These are phyloP conservation scores for Trichothecium sympodiale DNA, from an alignment of 2,329 filamentous ascomycete species.

Conservation along the genomic window DNA sequence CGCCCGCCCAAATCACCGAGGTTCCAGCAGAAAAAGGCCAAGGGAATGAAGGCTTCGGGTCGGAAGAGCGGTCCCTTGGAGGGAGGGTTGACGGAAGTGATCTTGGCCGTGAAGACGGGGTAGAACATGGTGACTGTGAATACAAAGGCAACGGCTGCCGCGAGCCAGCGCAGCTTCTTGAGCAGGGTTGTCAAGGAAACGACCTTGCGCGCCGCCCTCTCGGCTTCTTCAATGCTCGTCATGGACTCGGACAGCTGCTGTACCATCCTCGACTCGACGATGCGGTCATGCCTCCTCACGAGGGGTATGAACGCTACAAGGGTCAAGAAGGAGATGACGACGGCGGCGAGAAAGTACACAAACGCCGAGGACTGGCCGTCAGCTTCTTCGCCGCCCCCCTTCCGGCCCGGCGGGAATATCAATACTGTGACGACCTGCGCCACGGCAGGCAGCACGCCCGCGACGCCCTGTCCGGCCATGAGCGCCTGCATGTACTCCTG, in stretches of 20 bases:
- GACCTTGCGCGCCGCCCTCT: constrained; percentile 36
- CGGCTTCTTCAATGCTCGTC: constrained; percentile 39
- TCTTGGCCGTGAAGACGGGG: constrained; percentile 76
- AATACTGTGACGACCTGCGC: constrained; percentile 81
- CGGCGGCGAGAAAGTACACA: constrained; percentile 83
- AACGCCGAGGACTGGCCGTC: constrained; percentile 53
- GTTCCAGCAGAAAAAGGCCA: constrained; percentile 92
- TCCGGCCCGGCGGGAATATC: constrained; percentile 29
- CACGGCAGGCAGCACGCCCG: constrained; percentile 78
- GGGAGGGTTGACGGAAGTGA: constrained; percentile 28
- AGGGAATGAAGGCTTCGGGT: constrained; percentile 72
- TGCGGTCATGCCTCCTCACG: constrained; percentile 45
- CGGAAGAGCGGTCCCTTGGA: constrained; percentile 47
- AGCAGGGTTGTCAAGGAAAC: constrained; percentile 54
- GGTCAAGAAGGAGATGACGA: constrained; percentile 58
- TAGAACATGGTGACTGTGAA: constrained; percentile 89
- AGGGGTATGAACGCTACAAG: constrained; percentile 68
- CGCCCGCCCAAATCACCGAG: constrained; percentile 73
- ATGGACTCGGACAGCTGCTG: constrained; percentile 38
- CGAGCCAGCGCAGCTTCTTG: constrained; percentile 67
- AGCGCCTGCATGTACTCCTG: constrained; percentile 90
- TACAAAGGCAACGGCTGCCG: constrained; percentile 66
- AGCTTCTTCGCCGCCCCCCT: constrained; percentile 13
- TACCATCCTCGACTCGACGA: constrained; percentile 37
- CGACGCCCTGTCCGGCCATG: constrained; percentile 88